A percentile compares a stretch with the other conserved stretches of the same genome.
These are phyloP conservation scores for Myrmaecium sp. DNA, from an alignment of 2,329 filamentous ascomycete genomes.

Conservation along the genomic window DNA sequence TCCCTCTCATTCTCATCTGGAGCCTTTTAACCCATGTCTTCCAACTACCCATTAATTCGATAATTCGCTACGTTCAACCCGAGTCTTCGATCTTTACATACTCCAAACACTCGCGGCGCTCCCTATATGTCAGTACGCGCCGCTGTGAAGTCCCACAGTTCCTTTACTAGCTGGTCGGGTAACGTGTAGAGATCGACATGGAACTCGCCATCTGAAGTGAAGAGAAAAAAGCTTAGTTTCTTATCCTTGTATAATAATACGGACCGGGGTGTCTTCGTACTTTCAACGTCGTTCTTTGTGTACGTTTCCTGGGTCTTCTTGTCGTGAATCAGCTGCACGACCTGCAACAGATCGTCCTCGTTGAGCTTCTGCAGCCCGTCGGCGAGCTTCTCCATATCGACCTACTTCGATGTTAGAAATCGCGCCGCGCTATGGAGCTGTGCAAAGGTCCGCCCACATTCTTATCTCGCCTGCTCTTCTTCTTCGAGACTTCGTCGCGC, in stretches of 20 bases:
- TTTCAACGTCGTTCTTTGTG: conserved; percentile 91
- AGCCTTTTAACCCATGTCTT: no score
- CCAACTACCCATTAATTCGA: no score
- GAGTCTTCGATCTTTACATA: no score
- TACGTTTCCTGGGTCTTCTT: conserved; percentile 90
- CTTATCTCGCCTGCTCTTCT: conserved; percentile 54
- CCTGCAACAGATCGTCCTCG: conserved; percentile 85
- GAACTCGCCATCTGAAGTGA: conserved; percentile 67
- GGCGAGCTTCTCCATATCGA: conserved; percentile 93
- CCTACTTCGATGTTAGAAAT: conserved; percentile 16
- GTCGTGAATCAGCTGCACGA: conserved; percentile 96
- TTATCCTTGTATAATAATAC: not conserved
- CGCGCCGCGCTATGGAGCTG: not conserved
- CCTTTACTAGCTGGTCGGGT: conserved; percentile 73
- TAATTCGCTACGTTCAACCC: no score
- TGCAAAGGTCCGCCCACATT: conserved; percentile 24
- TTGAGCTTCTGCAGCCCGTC: conserved; percentile 75
- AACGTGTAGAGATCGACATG: conserved; percentile 97
- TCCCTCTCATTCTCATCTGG: no score
- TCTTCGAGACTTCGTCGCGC: conserved; percentile 48
- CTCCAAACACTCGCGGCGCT: no score
- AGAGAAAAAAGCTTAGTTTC: conserved; percentile 11
- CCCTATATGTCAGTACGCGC: conserved; percentile 17
- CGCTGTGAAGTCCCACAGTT: conserved; percentile 76
- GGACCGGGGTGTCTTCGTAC: conserved; percentile 30